Percentiles rank a stretch among this genome's conserved stretches.
phyloP scores from a whole-genome alignment of 225 moss, liverwort and hornwort genomes.

The Takakia lepidozioides region DNA sequence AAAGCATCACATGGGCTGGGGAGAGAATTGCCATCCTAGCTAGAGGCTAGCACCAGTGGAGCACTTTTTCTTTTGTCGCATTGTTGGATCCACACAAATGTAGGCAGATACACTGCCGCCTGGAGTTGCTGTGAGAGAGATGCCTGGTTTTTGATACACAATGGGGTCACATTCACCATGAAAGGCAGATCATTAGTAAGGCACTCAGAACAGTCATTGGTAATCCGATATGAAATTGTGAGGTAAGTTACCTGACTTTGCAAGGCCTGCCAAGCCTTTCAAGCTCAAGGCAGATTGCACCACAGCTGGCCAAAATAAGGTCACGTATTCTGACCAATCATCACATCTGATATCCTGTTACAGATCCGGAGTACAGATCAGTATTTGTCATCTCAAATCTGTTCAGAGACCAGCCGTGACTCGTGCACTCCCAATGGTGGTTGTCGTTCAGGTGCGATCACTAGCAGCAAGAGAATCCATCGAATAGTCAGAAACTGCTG shows the following conservation, averaged over 20 bases:
- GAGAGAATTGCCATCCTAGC: too few species aligned
- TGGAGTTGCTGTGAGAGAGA: background rate
- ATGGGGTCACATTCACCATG: too few species aligned
- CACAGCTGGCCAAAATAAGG: conserved; percentile 97
- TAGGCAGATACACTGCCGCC: background rate
- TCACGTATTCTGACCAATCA: conserved; percentile 83
- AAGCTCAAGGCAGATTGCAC: conserved; percentile 67
- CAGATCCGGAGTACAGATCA: too few species aligned
- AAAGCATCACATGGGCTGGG: too few species aligned
- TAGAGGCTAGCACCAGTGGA: too few species aligned
- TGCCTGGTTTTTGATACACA: background rate
- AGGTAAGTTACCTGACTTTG: conserved; percentile 51
- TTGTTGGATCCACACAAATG: background rate
- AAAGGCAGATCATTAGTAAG: too few species aligned
- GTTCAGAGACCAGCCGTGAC: too few species aligned
- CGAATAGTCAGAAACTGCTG: background rate
- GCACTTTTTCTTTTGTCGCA: too few species aligned
- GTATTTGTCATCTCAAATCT: too few species aligned
- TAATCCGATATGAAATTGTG: background rate
- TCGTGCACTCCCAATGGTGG: too few species aligned
- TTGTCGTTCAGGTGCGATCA: too few species aligned
- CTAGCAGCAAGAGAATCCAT: background rate
- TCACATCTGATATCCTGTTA: conserved; percentile 75
- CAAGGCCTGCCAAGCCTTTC: conserved; percentile 74
- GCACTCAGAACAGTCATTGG: background rate